A percentile compares a stretch with the other conserved stretches of the same genome.
phyloP scores from a whole-genome alignment of 768 basidiomycete species.

The Suillus placidus region DNA sequence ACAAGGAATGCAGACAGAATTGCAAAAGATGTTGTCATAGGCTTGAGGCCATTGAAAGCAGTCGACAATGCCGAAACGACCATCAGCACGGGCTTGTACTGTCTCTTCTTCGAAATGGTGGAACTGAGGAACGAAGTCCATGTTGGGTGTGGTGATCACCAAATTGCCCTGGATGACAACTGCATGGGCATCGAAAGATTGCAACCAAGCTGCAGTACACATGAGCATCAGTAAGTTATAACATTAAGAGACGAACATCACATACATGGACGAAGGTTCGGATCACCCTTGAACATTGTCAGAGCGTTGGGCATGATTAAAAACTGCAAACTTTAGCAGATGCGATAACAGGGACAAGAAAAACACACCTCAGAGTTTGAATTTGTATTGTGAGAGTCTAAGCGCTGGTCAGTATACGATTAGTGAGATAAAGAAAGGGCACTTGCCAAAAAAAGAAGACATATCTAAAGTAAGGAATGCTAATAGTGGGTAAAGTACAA shows the following conservation, averaged over 20 bases:
- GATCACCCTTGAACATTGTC: not conserved
- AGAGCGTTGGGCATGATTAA: not conserved
- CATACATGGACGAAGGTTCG: not conserved
- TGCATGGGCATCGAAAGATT: not conserved
- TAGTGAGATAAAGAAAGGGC: not conserved
- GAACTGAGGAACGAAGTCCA: not conserved
- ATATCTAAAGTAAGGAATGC: not conserved
- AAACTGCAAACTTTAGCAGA: not conserved
- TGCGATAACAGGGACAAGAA: not conserved
- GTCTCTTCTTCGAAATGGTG: not conserved
- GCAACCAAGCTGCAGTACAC: not conserved
- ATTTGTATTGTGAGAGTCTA: not conserved
- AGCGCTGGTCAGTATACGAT: not conserved
- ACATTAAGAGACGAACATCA: not conserved
- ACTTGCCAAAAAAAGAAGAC: not conserved
- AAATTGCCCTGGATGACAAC: not conserved
- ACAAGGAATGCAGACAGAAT: not conserved
- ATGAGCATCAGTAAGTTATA: not conserved
- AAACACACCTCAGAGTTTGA: not conserved
- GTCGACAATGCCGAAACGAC: not conserved
- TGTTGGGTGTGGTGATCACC: conserved; percentile 1
- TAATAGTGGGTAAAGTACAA: not conserved
- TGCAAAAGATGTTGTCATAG: too few species aligned
- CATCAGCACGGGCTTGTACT: not conserved
- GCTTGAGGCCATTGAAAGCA: too few species aligned